Evolutionary conservation across 805 yeast genomes (phyloP).

Genomic region (Hanseniaspora guilliermondii): DNA sequence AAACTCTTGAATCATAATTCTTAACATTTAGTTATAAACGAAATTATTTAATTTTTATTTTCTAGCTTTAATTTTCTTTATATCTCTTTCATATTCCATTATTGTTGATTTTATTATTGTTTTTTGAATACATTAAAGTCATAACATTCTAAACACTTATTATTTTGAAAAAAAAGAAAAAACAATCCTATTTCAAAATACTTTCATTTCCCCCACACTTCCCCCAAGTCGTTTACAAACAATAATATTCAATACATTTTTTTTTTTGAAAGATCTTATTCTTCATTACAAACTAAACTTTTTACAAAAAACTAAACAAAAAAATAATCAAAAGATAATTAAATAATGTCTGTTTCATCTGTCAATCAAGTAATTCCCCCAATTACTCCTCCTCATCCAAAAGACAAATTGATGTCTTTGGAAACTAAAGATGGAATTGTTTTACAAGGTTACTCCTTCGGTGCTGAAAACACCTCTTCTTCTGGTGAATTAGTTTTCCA

Average conservation of each 20-base stretch:
- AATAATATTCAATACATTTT: not conserved
- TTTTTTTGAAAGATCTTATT: not conserved
- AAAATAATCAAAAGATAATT: not conserved
- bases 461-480: conserved; percentile 63
- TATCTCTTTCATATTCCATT: not conserved
- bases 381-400: conserved; percentile 79
- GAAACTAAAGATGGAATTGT: conserved; percentile 78
- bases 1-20: not conserved
- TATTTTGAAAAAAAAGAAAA: too few species aligned
- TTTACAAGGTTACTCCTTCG: conserved; percentile 92
- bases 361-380: conserved; percentile 46
- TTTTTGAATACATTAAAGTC: too few species aligned
- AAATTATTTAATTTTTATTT: not conserved
- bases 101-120: not conserved
- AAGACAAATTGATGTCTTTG: conserved; percentile 72
- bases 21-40: not conserved
- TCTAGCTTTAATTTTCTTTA: not conserved
- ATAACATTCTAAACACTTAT: too few species aligned
- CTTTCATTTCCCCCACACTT: not conserved
- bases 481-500: conserved; percentile 99
- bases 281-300: not conserved
- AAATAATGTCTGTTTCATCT: conserved; percentile 6
- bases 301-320: not conserved
- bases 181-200: not conserved
- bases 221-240: not conserved